Base-by-base conservation (phyloP, 1,139 yeast species). In the Scheffersomyces stambukii region DNA sequence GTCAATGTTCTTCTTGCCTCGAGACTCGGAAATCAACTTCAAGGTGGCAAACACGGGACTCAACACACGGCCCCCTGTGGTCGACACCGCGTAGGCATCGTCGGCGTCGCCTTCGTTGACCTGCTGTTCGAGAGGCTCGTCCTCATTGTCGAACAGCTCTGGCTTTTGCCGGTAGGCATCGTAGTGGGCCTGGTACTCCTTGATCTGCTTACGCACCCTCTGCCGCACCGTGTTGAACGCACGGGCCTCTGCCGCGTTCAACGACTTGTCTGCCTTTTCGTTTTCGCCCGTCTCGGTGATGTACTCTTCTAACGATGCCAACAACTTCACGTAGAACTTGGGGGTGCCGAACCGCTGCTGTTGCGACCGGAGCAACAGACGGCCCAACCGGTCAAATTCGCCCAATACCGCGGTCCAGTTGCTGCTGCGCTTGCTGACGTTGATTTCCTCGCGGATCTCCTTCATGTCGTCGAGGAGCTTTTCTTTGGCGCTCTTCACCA, bases 1-100 rank as follows among this genome's bases (percentile, higher is more conserved):
- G 57, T 91, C 96, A 41, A 88, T 82, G 57, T 85, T 86, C 71
- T 86, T 91, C 68, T 89, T 89, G 68, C 98, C 98, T 62, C 98
- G 81, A 28, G 89, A 72, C 57, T 91, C 98, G 40, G 84, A 67
- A 38, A 93, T 79, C 32, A 77, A 63, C 53, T 81, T 76, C 53
- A 91, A 70, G 24, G 84, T 77, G 36, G 79, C 68, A 67, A 89
- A 86, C 32, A 89, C 79, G 13, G 70, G 67, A 40, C 66, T 57
- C 44, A 64, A 52, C 18, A 45, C 47, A 36, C 57, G 55, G 27
- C 43, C 43, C 16, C 45, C 37, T 23, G 44, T 45, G 22, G 38
- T 38, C 15, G 45, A 23, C 8, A 41, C 42, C 27, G 34, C 43
- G 8, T 40, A 48, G 13, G 36, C 43, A 25, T 35, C 45, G 12